These are phyloP conservation scores for Plasmopara viticola DNA, from an alignment of 352 stramenopile genomes.

Conservation along the genomic window DNA sequence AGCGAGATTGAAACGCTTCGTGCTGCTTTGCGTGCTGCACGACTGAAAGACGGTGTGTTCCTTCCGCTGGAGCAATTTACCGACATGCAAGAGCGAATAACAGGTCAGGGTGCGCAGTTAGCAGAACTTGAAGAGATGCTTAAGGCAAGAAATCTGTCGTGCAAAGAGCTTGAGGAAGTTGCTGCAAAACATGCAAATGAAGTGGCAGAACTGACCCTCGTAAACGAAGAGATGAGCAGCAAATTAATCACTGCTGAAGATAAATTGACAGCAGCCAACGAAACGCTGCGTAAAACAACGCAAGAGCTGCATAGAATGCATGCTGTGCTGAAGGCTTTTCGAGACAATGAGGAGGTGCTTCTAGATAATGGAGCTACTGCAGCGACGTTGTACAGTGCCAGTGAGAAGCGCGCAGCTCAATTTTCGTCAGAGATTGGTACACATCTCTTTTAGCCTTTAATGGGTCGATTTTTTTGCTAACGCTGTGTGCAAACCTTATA, in stretches of 20 bases:
- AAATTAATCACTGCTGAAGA: constrained; percentile 30
- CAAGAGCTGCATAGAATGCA: constrained; percentile 24
- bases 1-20: constrained; percentile 88
- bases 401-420: constrained; percentile 37
- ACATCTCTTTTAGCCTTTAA: constrained; percentile 1
- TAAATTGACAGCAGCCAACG: constrained; percentile 30
- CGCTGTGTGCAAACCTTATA: constrained; percentile 3
- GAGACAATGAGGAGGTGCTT: constrained; percentile 51
- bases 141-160: constrained; percentile 44
- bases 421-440: constrained; percentile 53
- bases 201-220: constrained; percentile 32
- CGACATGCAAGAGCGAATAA: constrained; percentile 86
- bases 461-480: not conserved
- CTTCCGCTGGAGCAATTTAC: constrained; percentile 84
- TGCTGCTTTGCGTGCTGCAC: constrained; percentile 65
- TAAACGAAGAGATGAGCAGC: constrained; percentile 39
- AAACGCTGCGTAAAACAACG: constrained; percentile 26
- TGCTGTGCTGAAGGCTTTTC: constrained; percentile 33
- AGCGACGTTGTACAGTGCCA: constrained; percentile 48
- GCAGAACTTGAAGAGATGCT: constrained; percentile 78
- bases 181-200: constrained; percentile 45
- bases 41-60: constrained; percentile 91
- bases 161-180: constrained; percentile 72
- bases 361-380: constrained; percentile 46
- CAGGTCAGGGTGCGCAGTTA: constrained; percentile 67